Conservation (phyloP, 208 protist species). For the Leishmania tropica region DNA sequence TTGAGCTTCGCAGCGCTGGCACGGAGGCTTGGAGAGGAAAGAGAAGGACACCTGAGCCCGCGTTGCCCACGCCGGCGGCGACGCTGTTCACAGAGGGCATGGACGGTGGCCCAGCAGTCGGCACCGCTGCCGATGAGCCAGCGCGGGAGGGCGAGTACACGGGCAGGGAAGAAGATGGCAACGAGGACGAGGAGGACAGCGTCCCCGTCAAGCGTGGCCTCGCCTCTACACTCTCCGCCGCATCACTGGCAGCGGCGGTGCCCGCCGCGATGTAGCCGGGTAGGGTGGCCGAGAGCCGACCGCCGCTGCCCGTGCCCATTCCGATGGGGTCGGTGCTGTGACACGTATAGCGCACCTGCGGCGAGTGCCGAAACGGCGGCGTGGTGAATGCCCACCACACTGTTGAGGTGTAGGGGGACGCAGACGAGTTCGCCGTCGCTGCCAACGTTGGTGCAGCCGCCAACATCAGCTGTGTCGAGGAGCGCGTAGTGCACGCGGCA, state of each 20-base stretch:
- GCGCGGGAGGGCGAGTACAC: neutral
- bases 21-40: neutral
- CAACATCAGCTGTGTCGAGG: neutral
- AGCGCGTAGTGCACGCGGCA: neutral
- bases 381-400: neutral
- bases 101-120: neutral
- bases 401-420: neutral
- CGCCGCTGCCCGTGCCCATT: neutral
- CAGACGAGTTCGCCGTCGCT: neutral
- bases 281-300: neutral
- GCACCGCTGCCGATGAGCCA: conserved; percentile 3
- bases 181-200: neutral
- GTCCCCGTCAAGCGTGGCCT: neutral
- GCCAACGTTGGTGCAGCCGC: neutral
- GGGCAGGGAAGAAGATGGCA: neutral
- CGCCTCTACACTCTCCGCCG: neutral
- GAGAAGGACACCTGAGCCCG: neutral
- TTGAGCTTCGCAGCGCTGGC: neutral
- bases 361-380: neutral
- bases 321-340: neutral
- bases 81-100: neutral
- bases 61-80: neutral
- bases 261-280: neutral
- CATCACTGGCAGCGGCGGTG: neutral
- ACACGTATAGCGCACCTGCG: neutral